Evolutionary conservation across 2,329 filamentous ascomycete species (phyloP), one percentile per base, ranked within the genome.

Genomic region (Eurotiales sp.): DNA sequence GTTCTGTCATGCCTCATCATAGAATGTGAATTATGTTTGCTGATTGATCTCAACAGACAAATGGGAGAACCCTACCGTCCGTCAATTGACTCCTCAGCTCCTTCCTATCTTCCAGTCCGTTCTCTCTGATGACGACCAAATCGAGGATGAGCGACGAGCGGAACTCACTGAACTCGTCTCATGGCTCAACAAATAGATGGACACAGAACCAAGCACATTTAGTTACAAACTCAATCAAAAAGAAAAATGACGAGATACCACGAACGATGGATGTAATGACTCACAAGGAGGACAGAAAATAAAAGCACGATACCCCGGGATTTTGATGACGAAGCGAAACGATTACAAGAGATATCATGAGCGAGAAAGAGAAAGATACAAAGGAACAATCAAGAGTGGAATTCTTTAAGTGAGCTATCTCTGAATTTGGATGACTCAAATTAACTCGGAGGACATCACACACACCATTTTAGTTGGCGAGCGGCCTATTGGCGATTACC

Each of bases 101-200:
- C 64, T 76, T 27, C 73, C 75, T 14, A 65, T 77, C 59, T 73
- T 77, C 65, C 68, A 76, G 59, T 62, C 71, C 23, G 75, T 77
- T 15, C 66, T 77, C 19, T 67, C 63, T 47, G 72, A 74, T 15
- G 63, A 69, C 48, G 70, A 75, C 50, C 74, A 76, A 61, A 62
- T 77, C 23, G 73, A 75, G 53, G 73, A 76, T 42, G 74, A 76
- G 61, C 72, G 73, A 39, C 68, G 74, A 12, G 64, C 64, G 23
- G 71, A 76, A 59, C 61, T 77, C 22, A 66, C 72, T 45, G 71
- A 76, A 60, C 68, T 77, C 8, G 74, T 76, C 54, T 72, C 72
- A 56, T 77, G 72, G 65, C 60, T 77, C 52, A 75, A 75, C 60
- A 67, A 72, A 36, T 53, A 53, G 39, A 27, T 36, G 37, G 17